Conservation (phyloP, 2,329 filamentous ascomycete genomes). For the Hirsutella thompsonii region DNA sequence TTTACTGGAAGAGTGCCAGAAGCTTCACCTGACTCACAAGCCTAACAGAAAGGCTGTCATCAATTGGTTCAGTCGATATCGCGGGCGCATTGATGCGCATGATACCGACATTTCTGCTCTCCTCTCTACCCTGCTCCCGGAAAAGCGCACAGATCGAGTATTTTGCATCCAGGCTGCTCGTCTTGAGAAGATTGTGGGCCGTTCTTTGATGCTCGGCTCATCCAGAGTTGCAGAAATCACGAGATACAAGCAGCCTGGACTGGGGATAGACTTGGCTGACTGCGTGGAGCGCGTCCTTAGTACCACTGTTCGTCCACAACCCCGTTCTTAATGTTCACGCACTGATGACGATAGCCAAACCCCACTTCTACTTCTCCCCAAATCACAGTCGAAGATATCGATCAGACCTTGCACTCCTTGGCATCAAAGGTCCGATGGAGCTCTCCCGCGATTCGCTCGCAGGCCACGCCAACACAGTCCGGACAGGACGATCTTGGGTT, state of each 20-base stretch:
- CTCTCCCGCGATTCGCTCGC: constrained; percentile 42
- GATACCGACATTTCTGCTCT: constrained; percentile 49
- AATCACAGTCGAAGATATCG: constrained; percentile 61
- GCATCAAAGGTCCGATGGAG: constrained; percentile 62
- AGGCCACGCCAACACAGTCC: constrained; percentile 9
- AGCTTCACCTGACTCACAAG: constrained; percentile 19
- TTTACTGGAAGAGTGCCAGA: constrained; percentile 56
- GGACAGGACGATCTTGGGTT: constrained; percentile 34
- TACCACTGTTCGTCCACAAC: constrained; percentile 35
- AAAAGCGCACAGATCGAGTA: constrained; percentile 64
- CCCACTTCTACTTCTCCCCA: constrained; percentile 15
- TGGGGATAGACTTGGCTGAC: constrained; percentile 53
- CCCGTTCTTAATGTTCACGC: neutral
- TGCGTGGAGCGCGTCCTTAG: constrained; percentile 55
- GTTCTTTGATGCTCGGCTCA: constrained; percentile 50
- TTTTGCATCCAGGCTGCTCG: constrained; percentile 53
- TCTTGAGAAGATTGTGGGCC: constrained; percentile 54
- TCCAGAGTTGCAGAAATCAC: constrained; percentile 49
- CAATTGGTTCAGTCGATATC: constrained; percentile 59
- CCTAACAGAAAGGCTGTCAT: constrained; percentile 27
- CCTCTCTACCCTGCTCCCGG: constrained; percentile 64
- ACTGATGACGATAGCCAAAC: constrained; percentile 28
- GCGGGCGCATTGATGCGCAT: constrained; percentile 39
- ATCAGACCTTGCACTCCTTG: constrained; percentile 49
- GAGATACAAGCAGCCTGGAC: constrained; percentile 44